These are phyloP conservation scores for Solanum gandarillasii DNA, from an alignment of 257 asterid species.

Conservation along the genomic window DNA sequence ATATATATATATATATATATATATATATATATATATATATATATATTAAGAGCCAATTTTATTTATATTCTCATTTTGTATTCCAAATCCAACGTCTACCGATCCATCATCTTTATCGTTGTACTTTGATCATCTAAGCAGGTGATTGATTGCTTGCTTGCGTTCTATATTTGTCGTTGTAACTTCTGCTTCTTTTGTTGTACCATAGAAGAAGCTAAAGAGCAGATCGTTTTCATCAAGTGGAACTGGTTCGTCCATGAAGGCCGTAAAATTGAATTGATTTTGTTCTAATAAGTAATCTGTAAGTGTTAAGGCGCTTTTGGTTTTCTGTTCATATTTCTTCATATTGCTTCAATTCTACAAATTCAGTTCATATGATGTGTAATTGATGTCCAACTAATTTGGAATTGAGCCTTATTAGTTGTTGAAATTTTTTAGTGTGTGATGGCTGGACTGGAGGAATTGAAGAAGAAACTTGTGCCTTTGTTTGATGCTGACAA, in stretches of 20 bases:
- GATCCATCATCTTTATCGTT: not conserved
- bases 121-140: not conserved
- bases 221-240: not conserved
- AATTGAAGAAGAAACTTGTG: conserved; percentile 75
- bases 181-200: not conserved
- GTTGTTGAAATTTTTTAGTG: not conserved
- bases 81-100: not conserved
- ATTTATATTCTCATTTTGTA: not conserved
- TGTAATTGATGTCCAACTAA: not conserved
- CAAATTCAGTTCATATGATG: not conserved
- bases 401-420: not conserved
- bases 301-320: not conserved
- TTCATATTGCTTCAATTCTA: not conserved
- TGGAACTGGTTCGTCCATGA: not conserved
- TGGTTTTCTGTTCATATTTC: not conserved
- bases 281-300: not conserved
- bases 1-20: too few relatives aligned
- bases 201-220: not conserved
- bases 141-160: not conserved
- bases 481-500: conserved; percentile 95
- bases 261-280: not conserved
- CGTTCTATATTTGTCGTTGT: not conserved
- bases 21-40: too few relatives aligned
- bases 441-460: conserved; percentile 87
- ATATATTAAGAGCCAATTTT: not conserved